These are phyloP conservation scores for Tetracladium marchalianum DNA, from an alignment of 495 filamentous ascomycete genomes.

Conservation along the genomic window DNA sequence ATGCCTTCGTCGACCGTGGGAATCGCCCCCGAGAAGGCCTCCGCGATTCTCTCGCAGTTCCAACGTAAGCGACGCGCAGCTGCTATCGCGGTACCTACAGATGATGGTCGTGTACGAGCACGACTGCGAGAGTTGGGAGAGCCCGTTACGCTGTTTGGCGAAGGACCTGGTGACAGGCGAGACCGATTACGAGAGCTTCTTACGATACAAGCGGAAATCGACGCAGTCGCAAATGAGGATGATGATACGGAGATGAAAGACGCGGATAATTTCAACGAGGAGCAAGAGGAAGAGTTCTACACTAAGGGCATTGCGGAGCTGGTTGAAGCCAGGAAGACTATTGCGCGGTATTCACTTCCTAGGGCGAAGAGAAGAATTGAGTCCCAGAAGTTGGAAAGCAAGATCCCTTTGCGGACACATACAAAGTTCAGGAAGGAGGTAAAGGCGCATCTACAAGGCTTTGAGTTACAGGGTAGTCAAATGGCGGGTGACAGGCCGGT, in stretches of 20 bases:
- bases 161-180: constrained; percentile 76
- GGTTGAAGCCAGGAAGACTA: constrained; percentile 65
- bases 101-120: constrained; percentile 76
- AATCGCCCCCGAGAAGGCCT: constrained; percentile 78
- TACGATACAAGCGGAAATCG: constrained; percentile 57
- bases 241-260: constrained; percentile 56
- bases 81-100: constrained; percentile 88
- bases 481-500: constrained; percentile 85
- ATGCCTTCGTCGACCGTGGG: constrained; percentile 63
- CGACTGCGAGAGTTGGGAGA: constrained; percentile 77
- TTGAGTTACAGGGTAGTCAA: constrained; percentile 87
- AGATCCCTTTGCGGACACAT: constrained; percentile 75
- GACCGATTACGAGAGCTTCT: constrained; percentile 80
- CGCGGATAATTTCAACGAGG: constrained; percentile 37
- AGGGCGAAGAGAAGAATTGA: constrained; percentile 67
- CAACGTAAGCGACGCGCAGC: constrained; percentile 80
- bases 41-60: constrained; percentile 82
- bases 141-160: constrained; percentile 91
- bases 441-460: constrained; percentile 71
- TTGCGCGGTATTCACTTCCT: constrained; percentile 80
- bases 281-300: constrained; percentile 92
- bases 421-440: constrained; percentile 82
- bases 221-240: constrained; percentile 42
- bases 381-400: constrained; percentile 67
- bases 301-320: constrained; percentile 69